Evolutionary conservation across 345 rosid genomes (phyloP), one percentile per base, ranked within the genome.

Genomic region (Lepidium africanum): DNA sequence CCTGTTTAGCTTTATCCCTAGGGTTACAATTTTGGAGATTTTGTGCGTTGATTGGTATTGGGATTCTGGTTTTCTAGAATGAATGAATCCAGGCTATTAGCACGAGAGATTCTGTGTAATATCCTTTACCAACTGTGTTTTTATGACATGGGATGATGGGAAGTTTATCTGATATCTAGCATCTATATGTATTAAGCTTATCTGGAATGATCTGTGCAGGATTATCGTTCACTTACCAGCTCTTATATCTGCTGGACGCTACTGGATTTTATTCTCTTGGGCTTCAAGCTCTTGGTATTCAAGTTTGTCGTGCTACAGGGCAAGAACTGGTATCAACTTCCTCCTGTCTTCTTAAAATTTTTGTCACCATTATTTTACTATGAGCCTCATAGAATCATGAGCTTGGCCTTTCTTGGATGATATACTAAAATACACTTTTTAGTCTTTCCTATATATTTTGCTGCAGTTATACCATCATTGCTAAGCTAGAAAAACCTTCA

Each of bases 231-330:
- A 78, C 89, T 51, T 95, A 86, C 80, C 97, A 95, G 80, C 85
- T 95, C 70, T 73, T 95, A 73, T 95, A 91, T 79, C 83, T 95
- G 42, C 78, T 95, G 81, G 99, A 95, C 68, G 97, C 99, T 74
- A 91, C 96, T 69, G 89, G 94, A 55, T 95, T 91, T 81, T 95
- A 89, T 80, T 89, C 96, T 61, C 75, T 85, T 9, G 99, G 96
- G 61, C 79, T 95, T 67, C 96, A 95, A 79, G 94, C 87, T 42
- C 94, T 95, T 55, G 95, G 96, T 32, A 59, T 95, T 69, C 97
- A 95, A 79, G 97, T 95, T 71, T 89, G 97, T 81, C 93, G 99
- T 80, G 99, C 97, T 46, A 89, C 99, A 37, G 99, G 97, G 41
- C 97, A 95, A 84, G 99, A 95, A 77, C 80, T 95, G 96, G 97